phyloP scores from a whole-genome alignment of 129 eudicot species.

The Tagetes erecta region DNA sequence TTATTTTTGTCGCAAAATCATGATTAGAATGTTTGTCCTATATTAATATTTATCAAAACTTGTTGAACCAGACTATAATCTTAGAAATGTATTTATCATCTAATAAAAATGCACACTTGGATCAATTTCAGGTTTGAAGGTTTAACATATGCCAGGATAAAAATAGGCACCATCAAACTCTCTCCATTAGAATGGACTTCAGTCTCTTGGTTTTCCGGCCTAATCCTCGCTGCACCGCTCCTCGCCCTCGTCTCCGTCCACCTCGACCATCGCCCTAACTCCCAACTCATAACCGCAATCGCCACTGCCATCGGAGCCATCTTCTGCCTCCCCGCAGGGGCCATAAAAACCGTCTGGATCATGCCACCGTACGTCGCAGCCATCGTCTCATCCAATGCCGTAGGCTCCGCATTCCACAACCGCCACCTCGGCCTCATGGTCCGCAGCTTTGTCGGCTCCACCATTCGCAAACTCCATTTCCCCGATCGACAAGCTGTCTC shows the following conservation, averaged over 20 bases:
- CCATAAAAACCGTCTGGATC: constrained; percentile 61
- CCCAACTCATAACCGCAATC: constrained; percentile 59
- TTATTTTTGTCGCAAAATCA: too few relatives aligned
- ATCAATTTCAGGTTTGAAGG: constrained; percentile 49
- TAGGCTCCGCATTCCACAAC: constrained; percentile 60
- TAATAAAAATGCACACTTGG: too few relatives aligned
- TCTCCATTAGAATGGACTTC: constrained; percentile 84
- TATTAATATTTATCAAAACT: too few relatives aligned
- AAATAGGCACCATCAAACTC: constrained; percentile 35
- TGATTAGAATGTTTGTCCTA: too few relatives aligned
- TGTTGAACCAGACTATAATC: too few relatives aligned
- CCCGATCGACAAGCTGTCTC: constrained; percentile 52
- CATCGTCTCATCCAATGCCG: constrained; percentile 62
- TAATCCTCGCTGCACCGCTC: constrained; percentile 56
- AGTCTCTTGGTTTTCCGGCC: constrained; percentile 66
- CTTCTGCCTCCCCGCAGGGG: constrained; percentile 85
- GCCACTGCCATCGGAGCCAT: constrained; percentile 68
- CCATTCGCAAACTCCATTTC: constrained; percentile 46
- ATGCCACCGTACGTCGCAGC: constrained; percentile 74
- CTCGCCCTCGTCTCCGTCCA: constrained; percentile 60
- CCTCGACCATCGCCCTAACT: constrained; percentile 63
- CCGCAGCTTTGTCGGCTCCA: constrained; percentile 52
- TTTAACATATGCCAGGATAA: constrained; percentile 44
- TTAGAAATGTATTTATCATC: too few relatives aligned
- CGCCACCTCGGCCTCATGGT: constrained; percentile 83